These are phyloP conservation scores for Malassezia caprae DNA, from an alignment of 1,284 basidiomycete species.

Conservation along the genomic window DNA sequence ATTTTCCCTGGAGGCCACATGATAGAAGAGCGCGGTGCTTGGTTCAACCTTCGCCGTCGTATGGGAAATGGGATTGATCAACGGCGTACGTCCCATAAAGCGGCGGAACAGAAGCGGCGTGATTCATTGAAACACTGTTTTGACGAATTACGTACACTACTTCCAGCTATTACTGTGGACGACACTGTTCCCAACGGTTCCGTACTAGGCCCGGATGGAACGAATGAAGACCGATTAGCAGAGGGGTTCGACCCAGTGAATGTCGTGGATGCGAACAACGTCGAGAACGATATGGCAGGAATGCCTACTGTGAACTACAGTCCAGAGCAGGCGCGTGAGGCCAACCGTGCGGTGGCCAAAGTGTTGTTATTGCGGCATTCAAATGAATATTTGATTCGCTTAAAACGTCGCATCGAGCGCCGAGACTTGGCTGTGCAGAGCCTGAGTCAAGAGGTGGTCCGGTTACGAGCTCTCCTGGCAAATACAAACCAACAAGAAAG, in stretches of 20 bases:
- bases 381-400: slow-evolving; percentile 71
- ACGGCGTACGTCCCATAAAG: slow-evolving; percentile 88
- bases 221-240: slow-evolving; percentile 29
- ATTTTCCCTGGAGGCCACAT: slow-evolving; percentile 29
- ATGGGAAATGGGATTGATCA: slow-evolving; percentile 44
- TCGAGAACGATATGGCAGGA: neutral
- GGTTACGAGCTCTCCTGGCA: slow-evolving; percentile 53
- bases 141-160: slow-evolving; percentile 75
- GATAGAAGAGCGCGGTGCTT: slow-evolving; percentile 28
- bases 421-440: slow-evolving; percentile 68
- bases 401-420: slow-evolving; percentile 68
- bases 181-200: slow-evolving; percentile 42
- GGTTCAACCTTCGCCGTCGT: slow-evolving; percentile 29
- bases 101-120: slow-evolving; percentile 89
- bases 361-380: slow-evolving; percentile 78
- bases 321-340: slow-evolving; percentile 25
- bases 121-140: slow-evolving; percentile 92
- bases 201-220: slow-evolving; percentile 39
- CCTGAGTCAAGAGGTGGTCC: slow-evolving; percentile 61
- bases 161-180: slow-evolving; percentile 55
- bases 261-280: slow-evolving; percentile 10
- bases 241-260: slow-evolving; percentile 31
- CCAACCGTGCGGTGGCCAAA: slow-evolving; percentile 76
- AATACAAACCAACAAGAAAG: neutral
- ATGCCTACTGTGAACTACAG: neutral